Base-by-base conservation (phyloP, 768 basidiomycete genomes). In the Rubroboletus satanas region DNA sequence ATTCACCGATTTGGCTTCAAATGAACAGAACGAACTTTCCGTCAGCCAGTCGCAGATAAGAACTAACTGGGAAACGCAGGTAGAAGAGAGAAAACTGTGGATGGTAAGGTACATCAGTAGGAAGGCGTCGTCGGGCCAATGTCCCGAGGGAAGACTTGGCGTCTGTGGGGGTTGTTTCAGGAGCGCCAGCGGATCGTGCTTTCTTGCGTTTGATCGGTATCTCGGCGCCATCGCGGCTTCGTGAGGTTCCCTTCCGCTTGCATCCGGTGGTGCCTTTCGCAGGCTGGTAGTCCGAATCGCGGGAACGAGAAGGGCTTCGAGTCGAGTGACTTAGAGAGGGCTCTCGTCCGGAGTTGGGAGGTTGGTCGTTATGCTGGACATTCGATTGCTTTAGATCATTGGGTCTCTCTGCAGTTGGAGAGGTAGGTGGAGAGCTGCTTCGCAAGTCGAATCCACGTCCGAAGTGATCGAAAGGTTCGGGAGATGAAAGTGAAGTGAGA, bases 11-110 rank as follows among this genome's bases (percentile, higher is more conserved):
- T 8, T 14, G 21, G 18, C 28, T 45, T 33, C 21, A 36, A 57
- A 54, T 38, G 50, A 51, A 52, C 45, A 28, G 26, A 47, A 66
- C 75, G 57, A 69, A 84, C 82, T 63, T 64, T 36, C 64, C 63
- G 35, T 74, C 72, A 17, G 72, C 63, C 28, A 68, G 61, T 23
- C 77, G 74, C 39, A 80, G 74, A 57, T 78, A 83, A 6, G 83
- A 79, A 59, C 83, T 85, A 51, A 78, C 75, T 6, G 87, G 85
- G 64, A 88, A 92, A 8, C 83, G 80, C 52, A 85, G 73, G 66
- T 92, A 92, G 57, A 88, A 80, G 18, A 84, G 77, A 38, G 83
- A 70, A 62, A 84, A 89, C 31, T 72, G 69, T 2, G 73, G 56
- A 23, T 80, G 74, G 45, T 79, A 73, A 39, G 78, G 71, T 49